Percentiles rank a stretch among this genome's conserved stretches.
phyloP scores from a whole-genome alignment of 768 basidiomycete genomes.

The Leccinum obscurum region DNA sequence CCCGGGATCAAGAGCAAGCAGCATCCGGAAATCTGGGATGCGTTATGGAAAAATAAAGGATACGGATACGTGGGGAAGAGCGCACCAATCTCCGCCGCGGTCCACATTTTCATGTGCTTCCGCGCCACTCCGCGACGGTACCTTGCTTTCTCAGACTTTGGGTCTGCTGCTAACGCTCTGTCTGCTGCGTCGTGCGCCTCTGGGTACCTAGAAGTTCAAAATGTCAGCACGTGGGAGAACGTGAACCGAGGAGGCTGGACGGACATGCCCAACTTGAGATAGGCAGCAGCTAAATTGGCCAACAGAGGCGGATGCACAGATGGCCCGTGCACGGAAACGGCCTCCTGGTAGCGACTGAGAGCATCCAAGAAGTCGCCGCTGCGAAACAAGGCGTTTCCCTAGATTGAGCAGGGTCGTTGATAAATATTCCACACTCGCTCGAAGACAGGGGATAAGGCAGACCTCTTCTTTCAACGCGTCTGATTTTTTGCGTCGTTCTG shows the following conservation, averaged over 20 bases:
- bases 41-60: background rate
- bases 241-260: background rate
- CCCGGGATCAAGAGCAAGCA: slow-evolving; percentile 30
- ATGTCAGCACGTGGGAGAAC: background rate
- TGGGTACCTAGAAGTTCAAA: slow-evolving; percentile 18
- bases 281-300: slow-evolving; percentile 43
- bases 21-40: slow-evolving; percentile 28
- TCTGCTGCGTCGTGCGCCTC: slow-evolving; percentile 33
- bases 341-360: slow-evolving; percentile 41
- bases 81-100: slow-evolving; percentile 27
- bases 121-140: slow-evolving; percentile 37
- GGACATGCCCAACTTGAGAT: slow-evolving; percentile 43
- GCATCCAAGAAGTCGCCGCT: slow-evolving; percentile 38
- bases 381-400: slow-evolving; percentile 49
- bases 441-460: background rate
- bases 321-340: slow-evolving; percentile 38
- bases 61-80: background rate
- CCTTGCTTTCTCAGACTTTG: slow-evolving; percentile 34
- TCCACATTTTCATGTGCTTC: slow-evolving; percentile 25
- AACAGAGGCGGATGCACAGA: slow-evolving; percentile 34
- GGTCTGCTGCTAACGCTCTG: slow-evolving; percentile 31
- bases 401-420: background rate
- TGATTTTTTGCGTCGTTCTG: slow-evolving; percentile 21
- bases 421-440: background rate
- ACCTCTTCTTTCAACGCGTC: slow-evolving; percentile 35